These are phyloP conservation scores for Xylaria sp. DNA, from an alignment of 2,329 filamentous ascomycete species.

Conservation along the genomic window DNA sequence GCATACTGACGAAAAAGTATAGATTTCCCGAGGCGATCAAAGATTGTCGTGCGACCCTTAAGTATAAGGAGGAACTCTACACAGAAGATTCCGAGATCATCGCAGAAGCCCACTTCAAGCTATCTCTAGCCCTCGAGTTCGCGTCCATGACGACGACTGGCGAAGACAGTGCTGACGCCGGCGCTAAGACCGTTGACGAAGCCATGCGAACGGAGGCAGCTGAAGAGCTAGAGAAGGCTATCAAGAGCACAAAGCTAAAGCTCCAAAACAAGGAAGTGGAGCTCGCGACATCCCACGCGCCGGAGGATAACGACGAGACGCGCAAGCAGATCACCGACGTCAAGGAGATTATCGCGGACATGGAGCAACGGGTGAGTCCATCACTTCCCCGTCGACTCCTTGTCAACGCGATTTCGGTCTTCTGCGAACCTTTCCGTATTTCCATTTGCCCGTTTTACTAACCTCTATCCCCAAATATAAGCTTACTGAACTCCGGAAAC, in stretches of 20 bases:
- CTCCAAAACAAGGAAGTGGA: constrained; percentile 75
- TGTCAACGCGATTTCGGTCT: constrained; percentile 34
- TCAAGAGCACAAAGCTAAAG: constrained; percentile 76
- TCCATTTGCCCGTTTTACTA: constrained; percentile 30
- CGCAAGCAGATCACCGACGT: constrained; percentile 74
- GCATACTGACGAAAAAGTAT: constrained; percentile 37
- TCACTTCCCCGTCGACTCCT: constrained; percentile 43
- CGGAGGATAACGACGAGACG: constrained; percentile 73
- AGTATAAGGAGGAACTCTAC: constrained; percentile 81
- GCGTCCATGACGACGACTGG: constrained; percentile 76
- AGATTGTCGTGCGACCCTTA: constrained; percentile 81
- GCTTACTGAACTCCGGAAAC: constrained; percentile 75
- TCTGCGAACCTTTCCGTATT: constrained; percentile 4
- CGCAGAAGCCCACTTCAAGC: constrained; percentile 95
- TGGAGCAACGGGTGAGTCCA: constrained; percentile 75
- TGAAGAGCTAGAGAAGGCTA: constrained; percentile 76
- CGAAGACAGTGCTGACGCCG: constrained; percentile 59
- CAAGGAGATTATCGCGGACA: constrained; percentile 80
- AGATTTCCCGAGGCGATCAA: constrained; percentile 86
- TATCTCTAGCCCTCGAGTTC: constrained; percentile 94
- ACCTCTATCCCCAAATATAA: constrained; percentile 46
- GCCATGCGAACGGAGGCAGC: constrained; percentile 76
- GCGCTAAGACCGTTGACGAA: constrained; percentile 70
- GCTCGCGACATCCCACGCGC: constrained; percentile 69
- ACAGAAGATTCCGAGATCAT: constrained; percentile 83